These are phyloP conservation scores for Botrytis fabae DNA, from an alignment of 2,329 filamentous ascomycete genomes.

Conservation along the genomic window DNA sequence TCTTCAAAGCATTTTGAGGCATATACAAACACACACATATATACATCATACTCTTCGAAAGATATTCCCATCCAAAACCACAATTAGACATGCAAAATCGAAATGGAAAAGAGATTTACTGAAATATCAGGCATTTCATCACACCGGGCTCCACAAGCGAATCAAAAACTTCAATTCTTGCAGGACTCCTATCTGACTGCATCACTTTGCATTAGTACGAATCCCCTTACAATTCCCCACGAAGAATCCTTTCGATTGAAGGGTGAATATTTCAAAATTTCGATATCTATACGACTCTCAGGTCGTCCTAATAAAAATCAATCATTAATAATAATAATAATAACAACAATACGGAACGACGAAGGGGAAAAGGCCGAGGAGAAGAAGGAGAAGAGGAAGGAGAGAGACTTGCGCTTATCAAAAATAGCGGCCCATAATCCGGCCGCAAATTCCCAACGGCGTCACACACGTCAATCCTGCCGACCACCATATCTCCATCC, in stretches of 20 bases:
- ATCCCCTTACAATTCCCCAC: conserved; percentile 7
- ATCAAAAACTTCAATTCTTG: conserved; percentile 22
- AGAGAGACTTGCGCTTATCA: conserved; percentile 7
- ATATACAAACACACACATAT: not conserved
- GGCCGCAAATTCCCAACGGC: conserved; percentile 37
- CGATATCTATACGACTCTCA: not conserved
- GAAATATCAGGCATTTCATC: conserved; percentile 25
- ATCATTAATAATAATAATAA: not conserved
- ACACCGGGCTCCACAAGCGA: conserved; percentile 19
- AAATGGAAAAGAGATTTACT: not conserved
- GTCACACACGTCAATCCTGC: conserved; percentile 34
- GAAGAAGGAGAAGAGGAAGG: not conserved
- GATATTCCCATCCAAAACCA: not conserved
- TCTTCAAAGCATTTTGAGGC: not conserved
- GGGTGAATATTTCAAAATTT: conserved; percentile 2
- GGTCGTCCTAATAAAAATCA: not conserved
- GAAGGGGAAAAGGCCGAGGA: not conserved
- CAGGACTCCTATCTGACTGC: conserved; percentile 24
- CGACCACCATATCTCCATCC: conserved; percentile 28
- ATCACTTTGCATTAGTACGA: conserved; percentile 23
- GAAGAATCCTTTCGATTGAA: conserved; percentile 16
- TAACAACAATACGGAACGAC: not conserved
- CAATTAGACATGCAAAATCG: conserved; percentile 4
- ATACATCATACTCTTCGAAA: not conserved
- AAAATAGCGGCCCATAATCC: conserved; percentile 17